A percentile compares a stretch with the other conserved stretches of the same genome.
These are phyloP conservation scores for Benincasa hispida DNA, from an alignment of 306 rosid species.

Conservation along the genomic window DNA sequence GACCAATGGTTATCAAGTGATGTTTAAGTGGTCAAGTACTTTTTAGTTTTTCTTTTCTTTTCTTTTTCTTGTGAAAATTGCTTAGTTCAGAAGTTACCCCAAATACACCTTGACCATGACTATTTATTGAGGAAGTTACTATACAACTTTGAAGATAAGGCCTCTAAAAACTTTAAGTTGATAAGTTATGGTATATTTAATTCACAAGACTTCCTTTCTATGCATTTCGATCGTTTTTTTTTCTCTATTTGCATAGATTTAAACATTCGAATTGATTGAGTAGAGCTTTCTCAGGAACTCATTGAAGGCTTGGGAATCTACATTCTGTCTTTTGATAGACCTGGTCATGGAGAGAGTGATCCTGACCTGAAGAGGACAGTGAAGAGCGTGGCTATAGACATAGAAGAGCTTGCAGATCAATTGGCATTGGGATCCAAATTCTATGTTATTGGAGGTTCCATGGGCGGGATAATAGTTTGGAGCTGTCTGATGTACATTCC, in stretches of 20 bases:
- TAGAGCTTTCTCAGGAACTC: conserved; percentile 32
- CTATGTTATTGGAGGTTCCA: conserved; percentile 52
- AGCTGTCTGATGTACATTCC: conserved; percentile 75
- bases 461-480: conserved; percentile 74
- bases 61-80: background rate
- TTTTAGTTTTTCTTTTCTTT: no score
- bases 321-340: conserved; percentile 61
- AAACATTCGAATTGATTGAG: background rate
- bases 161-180: background rate
- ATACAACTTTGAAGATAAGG: background rate
- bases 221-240: background rate
- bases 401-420: conserved; percentile 83
- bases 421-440: conserved; percentile 64
- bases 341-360: conserved; percentile 96
- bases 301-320: conserved; percentile 50
- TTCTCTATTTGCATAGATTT: background rate
- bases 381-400: conserved; percentile 66
- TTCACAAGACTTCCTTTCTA: background rate
- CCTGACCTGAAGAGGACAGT: conserved; percentile 62
- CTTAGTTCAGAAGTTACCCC: background rate
- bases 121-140: background rate
- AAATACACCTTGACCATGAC: background rate
- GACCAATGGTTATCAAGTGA: no score
- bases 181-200: background rate
- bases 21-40: background rate